Conservation (phyloP, 2,329 filamentous ascomycete genomes). For the Orbilia javanica region DNA sequence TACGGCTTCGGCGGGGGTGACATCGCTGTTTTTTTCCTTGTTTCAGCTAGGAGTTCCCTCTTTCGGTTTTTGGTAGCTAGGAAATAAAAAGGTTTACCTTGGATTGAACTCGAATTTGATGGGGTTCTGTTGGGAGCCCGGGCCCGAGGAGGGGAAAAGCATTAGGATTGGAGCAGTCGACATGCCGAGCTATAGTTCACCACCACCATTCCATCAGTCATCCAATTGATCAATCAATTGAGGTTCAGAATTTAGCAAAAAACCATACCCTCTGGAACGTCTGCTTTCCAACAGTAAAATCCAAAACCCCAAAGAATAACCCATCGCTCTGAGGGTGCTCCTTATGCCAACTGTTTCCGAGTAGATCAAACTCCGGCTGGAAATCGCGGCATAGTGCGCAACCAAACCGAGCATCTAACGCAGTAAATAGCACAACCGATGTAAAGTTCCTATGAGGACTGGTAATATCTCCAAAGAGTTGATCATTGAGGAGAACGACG, state of each 20-base stretch:
- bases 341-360: constrained; percentile 87
- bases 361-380: constrained; percentile 91
- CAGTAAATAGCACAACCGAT: constrained; percentile 85
- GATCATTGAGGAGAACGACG: constrained; percentile 77
- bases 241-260: background rate
- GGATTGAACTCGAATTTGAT: constrained; percentile 75
- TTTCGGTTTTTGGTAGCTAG: constrained; percentile 61
- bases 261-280: constrained; percentile 76
- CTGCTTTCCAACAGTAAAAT: constrained; percentile 85
- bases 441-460: constrained; percentile 84
- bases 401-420: constrained; percentile 83
- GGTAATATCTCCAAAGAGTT: constrained; percentile 80
- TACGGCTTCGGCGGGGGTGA: constrained; percentile 60
- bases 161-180: constrained; percentile 94
- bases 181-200: constrained; percentile 78
- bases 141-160: constrained; percentile 81
- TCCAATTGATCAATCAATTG: constrained; percentile 35
- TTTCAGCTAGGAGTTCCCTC: background rate
- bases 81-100: constrained; percentile 70
- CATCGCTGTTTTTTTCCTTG: constrained; percentile 8
- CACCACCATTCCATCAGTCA: constrained; percentile 1
- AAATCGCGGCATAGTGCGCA: constrained; percentile 91
- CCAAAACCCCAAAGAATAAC: constrained; percentile 84
- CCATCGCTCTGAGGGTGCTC: constrained; percentile 81
- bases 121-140: constrained; percentile 71